Evolutionary conservation across 495 filamentous ascomycete species (phyloP).

Genomic region (Bacidia gigantensis): DNA sequence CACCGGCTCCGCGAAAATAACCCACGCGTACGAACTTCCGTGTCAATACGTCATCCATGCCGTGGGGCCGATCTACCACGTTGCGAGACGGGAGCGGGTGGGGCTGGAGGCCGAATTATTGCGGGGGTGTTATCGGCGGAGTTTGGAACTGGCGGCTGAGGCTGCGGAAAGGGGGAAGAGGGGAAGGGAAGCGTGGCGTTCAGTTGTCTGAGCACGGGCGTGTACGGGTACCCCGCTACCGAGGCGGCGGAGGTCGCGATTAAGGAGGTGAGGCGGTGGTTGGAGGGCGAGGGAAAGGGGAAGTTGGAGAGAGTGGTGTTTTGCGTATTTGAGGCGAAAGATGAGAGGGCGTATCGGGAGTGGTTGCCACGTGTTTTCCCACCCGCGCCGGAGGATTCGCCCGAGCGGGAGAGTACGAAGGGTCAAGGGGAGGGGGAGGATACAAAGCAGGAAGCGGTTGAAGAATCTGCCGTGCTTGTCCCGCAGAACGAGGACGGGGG

Average conservation of each 20-base stretch:
- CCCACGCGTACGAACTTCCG: slow-evolving; percentile 59
- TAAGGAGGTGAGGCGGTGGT: slow-evolving; percentile 53
- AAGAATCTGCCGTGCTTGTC: slow-evolving; percentile 6
- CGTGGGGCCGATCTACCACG: slow-evolving; percentile 71
- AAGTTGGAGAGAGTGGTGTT: slow-evolving; percentile 64
- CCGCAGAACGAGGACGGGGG: slow-evolving; percentile 18
- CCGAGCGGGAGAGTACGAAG: slow-evolving; percentile 7
- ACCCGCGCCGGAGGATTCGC: slow-evolving; percentile 19
- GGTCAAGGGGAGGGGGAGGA: slow-evolving; percentile 10
- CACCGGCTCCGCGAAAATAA: slow-evolving; percentile 76
- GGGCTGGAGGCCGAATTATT: slow-evolving; percentile 37
- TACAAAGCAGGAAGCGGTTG: slow-evolving; percentile 11
- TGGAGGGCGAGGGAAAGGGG: slow-evolving; percentile 26
- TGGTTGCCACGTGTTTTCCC: slow-evolving; percentile 57
- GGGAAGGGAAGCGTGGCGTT: slow-evolving; percentile 59
- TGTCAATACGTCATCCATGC: slow-evolving; percentile 73
- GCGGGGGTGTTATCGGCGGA: slow-evolving; percentile 58
- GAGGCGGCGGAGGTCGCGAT: slow-evolving; percentile 58
- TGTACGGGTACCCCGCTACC: slow-evolving; percentile 74
- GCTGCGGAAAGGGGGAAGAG: slow-evolving; percentile 31
- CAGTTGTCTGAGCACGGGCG: slow-evolving; percentile 66
- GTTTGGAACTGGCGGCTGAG: slow-evolving; percentile 47
- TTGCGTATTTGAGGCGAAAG: slow-evolving; percentile 65
- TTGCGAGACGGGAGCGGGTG: slow-evolving; percentile 19
- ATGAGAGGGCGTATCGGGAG: slow-evolving; percentile 55